Evolutionary conservation across 2,329 filamentous ascomycete genomes (phyloP).

Genomic region (Lecanosticta acicola): DNA sequence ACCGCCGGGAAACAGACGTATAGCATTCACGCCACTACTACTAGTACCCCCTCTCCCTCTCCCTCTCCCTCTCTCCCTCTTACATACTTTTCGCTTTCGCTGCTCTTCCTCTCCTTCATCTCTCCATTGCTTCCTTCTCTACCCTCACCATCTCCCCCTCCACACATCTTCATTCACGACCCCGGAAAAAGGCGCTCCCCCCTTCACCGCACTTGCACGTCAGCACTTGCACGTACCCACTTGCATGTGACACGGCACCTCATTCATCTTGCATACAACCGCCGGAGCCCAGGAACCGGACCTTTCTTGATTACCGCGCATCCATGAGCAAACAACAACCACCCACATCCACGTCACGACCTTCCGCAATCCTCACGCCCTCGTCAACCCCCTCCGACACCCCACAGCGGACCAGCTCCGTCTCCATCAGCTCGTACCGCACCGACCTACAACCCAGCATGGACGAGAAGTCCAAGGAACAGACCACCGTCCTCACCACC

Average conservation of each 20-base stretch:
- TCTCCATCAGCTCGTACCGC: constrained; percentile 16
- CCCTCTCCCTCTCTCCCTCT: neutral
- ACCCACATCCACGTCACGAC: constrained; percentile 13
- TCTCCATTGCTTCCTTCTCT: neutral
- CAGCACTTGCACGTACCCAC: neutral
- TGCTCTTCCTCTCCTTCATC: neutral
- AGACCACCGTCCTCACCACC: constrained; percentile 14
- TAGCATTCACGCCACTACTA: neutral
- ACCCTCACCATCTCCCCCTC: neutral
- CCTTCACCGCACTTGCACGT: neutral
- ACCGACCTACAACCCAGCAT: constrained; percentile 20
- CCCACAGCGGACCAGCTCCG: constrained; percentile 11
- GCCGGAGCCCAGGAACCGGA: neutral
- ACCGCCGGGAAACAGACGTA: neutral
- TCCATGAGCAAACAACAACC: constrained; percentile 23
- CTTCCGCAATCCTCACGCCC: constrained; percentile 20
- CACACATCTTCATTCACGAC: neutral
- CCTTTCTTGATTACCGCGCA: constrained; percentile 51
- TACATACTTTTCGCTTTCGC: too few relatives aligned
- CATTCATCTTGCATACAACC: neutral
- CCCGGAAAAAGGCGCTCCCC: neutral
- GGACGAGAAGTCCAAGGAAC: constrained; percentile 23
- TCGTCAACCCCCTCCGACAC: constrained; percentile 25
- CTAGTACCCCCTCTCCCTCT: neutral
- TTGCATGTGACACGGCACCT: constrained; percentile 5